A percentile compares a stretch with the other conserved stretches of the same genome.
phyloP scores from a whole-genome alignment of 208 protist genomes.

The Leishmania lainsoni region DNA sequence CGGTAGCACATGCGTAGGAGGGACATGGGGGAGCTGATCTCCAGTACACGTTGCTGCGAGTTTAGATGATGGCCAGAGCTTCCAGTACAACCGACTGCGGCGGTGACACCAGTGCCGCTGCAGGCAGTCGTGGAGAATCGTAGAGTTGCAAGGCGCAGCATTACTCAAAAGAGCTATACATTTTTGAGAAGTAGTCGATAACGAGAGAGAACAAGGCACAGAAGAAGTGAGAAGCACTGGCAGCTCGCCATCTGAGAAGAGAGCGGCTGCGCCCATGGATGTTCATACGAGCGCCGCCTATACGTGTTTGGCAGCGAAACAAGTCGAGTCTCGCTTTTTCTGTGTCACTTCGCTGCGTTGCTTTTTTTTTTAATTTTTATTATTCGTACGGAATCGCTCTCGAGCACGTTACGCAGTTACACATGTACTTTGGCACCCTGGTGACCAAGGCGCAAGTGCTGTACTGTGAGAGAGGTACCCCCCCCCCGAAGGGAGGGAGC shows the following conservation, averaged over 20 bases:
- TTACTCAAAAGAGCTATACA: background rate
- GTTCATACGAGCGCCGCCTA: background rate
- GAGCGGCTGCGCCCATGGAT: background rate
- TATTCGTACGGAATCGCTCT: background rate
- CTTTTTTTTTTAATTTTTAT: background rate
- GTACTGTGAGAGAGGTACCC: background rate
- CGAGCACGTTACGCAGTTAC: background rate
- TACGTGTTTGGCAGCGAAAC: background rate
- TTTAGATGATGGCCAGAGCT: constrained; percentile 51
- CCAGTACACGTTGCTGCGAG: constrained; percentile 79
- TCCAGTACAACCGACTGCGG: background rate
- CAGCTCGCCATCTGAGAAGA: background rate
- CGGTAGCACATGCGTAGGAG: constrained; percentile 92
- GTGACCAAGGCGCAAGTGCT: background rate
- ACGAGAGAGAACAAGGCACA: background rate
- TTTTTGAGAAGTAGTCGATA: background rate
- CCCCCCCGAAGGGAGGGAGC: background rate
- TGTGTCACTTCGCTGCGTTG: background rate
- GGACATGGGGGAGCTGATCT: constrained; percentile 77
- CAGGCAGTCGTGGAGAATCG: constrained; percentile 1
- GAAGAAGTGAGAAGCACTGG: background rate
- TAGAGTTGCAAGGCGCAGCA: constrained; percentile 16
- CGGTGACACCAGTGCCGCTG: background rate
- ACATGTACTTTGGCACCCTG: background rate
- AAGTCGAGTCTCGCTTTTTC: background rate